These are phyloP conservation scores for Corymbia maculata DNA, from an alignment of 345 rosid species.

Conservation along the genomic window DNA sequence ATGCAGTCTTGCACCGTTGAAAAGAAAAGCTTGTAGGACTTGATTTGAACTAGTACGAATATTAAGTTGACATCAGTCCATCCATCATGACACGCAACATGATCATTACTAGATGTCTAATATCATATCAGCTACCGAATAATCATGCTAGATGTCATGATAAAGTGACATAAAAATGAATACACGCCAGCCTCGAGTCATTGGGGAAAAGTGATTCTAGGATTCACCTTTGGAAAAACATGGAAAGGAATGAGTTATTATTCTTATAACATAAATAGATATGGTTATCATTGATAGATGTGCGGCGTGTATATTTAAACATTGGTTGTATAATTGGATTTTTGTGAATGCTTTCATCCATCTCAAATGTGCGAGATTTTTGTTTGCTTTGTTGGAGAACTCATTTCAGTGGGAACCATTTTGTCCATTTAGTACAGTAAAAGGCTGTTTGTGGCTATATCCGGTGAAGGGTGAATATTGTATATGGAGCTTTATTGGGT, in stretches of 20 bases:
- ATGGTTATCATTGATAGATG: background rate
- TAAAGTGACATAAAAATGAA: background rate
- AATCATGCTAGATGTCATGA: background rate
- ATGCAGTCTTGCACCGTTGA: background rate
- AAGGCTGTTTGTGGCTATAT: conserved; percentile 40
- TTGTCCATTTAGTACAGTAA: conserved; percentile 5
- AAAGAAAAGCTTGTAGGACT: background rate
- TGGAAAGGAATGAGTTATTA: background rate
- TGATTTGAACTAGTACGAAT: background rate
- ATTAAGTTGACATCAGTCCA: background rate
- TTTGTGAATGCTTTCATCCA: background rate
- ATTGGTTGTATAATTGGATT: background rate
- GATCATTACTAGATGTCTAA: background rate
- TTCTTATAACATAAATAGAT: background rate
- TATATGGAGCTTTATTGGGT: conserved; percentile 26
- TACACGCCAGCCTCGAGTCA: background rate
- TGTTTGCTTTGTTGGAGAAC: background rate
- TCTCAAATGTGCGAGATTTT: background rate
- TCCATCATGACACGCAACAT: background rate
- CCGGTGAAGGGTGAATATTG: conserved; percentile 9
- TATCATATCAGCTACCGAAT: background rate
- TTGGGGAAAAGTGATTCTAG: background rate
- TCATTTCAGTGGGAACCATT: background rate
- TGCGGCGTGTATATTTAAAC: background rate
- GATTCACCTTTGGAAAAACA: background rate